phyloP scores from a whole-genome alignment of 371 early-diverging fungal genomes.

The Rhizopus delemar region DNA sequence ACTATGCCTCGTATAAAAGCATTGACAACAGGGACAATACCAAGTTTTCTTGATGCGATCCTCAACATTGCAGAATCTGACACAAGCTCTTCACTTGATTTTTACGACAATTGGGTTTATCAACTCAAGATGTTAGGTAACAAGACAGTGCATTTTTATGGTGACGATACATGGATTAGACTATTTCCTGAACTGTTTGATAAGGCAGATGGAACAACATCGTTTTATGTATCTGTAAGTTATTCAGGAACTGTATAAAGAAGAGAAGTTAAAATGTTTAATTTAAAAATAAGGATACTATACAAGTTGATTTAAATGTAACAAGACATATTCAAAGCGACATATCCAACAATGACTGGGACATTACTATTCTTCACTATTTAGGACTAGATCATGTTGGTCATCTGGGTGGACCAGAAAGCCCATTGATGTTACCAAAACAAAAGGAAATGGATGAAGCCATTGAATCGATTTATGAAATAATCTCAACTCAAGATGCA shows the following conservation, averaged over 20 bases:
- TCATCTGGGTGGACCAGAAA: conserved; percentile 85
- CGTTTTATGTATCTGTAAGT: conserved; percentile 74
- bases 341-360: conserved; percentile 70
- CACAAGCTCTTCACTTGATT: conserved; percentile 64
- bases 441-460: conserved; percentile 80
- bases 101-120: conserved; percentile 76
- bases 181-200: conserved; percentile 75
- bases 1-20: conserved; percentile 95
- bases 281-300: conserved; percentile 59
- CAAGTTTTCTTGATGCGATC: conserved; percentile 76
- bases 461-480: conserved; percentile 55
- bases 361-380: conserved; percentile 86
- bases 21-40: conserved; percentile 85
- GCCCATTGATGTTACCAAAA: conserved; percentile 75
- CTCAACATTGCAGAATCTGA: conserved; percentile 85
- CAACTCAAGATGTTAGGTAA: conserved; percentile 59
- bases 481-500: conserved; percentile 48
- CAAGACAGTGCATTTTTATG: conserved; percentile 78
- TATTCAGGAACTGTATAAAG: background rate
- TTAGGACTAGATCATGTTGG: conserved; percentile 96
- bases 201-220: conserved; percentile 74
- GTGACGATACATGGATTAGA: conserved; percentile 95
- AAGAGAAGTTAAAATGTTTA: background rate
- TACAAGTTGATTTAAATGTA: conserved; percentile 79
- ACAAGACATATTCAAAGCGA: conserved; percentile 75